A percentile compares a stretch with the other conserved stretches of the same genome.
phyloP scores from a whole-genome alignment of 108 stramenopile genomes.

The Cyclotella distinguenda region DNA sequence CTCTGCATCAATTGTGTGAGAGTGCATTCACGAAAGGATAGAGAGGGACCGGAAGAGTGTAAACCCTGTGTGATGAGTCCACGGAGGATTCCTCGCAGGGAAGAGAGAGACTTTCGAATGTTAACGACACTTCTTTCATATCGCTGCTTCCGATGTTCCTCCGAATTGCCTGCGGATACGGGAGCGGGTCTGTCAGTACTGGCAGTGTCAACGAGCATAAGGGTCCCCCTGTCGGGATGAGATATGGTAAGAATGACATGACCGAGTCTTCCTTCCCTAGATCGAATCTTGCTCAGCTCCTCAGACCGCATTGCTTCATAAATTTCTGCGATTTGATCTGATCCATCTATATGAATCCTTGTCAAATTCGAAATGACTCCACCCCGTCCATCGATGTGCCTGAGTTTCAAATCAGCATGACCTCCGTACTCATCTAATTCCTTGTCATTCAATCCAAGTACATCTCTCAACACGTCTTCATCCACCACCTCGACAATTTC shows the following conservation, averaged over 20 bases:
- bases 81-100: constrained; percentile 51
- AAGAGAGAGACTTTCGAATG: constrained; percentile 58
- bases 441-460: constrained; percentile 24
- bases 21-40: constrained; percentile 69
- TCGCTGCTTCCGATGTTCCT: neutral
- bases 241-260: constrained; percentile 54
- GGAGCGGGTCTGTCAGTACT: constrained; percentile 32
- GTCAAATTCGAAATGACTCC: constrained; percentile 59
- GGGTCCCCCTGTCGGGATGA: constrained; percentile 2
- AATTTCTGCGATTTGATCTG: neutral
- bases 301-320: constrained; percentile 28
- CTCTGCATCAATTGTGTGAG: constrained; percentile 80
- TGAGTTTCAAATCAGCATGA: constrained; percentile 18
- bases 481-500: constrained; percentile 57
- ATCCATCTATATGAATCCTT: constrained; percentile 40
- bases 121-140: constrained; percentile 18
- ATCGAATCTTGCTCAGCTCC: constrained; percentile 19
- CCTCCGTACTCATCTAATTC: constrained; percentile 25
- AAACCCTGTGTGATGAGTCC: constrained; percentile 19
- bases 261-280: constrained; percentile 51
- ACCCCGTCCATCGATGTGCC: constrained; percentile 32
- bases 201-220: constrained; percentile 57
- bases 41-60: constrained; percentile 4
- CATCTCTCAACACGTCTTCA: constrained; percentile 54
- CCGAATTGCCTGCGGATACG: constrained; percentile 1